Evolutionary conservation across 192 early-diverging fungal genomes (phyloP).

Genomic region (Coemansia erecta): DNA sequence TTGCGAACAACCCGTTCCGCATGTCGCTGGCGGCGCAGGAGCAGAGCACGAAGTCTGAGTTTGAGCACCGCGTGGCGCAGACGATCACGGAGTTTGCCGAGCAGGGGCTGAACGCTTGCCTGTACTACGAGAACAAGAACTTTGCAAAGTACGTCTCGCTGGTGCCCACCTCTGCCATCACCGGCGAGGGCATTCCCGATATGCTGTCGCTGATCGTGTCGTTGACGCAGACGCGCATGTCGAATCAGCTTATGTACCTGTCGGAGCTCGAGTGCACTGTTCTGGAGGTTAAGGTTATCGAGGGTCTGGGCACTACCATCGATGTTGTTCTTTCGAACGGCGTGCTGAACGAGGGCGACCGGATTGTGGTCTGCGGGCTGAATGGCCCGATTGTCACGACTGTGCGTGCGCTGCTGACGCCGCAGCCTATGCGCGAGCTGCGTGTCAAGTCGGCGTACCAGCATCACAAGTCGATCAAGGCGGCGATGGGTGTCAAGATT

Average conservation of each 20-base stretch:
- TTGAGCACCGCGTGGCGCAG: constrained; percentile 72
- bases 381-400: constrained; percentile 93
- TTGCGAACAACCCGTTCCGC: constrained; percentile 76
- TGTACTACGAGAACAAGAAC: constrained; percentile 97
- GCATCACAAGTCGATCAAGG: constrained; percentile 96
- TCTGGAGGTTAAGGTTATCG: constrained; percentile 98
- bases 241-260: constrained; percentile 94
- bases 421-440: constrained; percentile 97
- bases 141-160: constrained; percentile 92
- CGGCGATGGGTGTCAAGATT: constrained; percentile 96
- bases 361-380: constrained; percentile 89
- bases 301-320: constrained; percentile 96
- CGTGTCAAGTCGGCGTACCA: constrained; percentile 95
- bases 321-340: constrained; percentile 97
- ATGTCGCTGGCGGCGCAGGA: constrained; percentile 77
- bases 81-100: constrained; percentile 89
- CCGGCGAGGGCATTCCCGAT: constrained; percentile 98
- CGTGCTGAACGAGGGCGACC: constrained; percentile 91
- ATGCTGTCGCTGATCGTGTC: constrained; percentile 87
- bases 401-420: constrained; percentile 93
- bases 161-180: constrained; percentile 96
- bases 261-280: constrained; percentile 97
- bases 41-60: constrained; percentile 75
- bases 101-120: constrained; percentile 88
- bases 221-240: constrained; percentile 93